Evolutionary conservation across 495 filamentous ascomycete genomes (phyloP).

Genomic region (Penicillium roqueforti): DNA sequence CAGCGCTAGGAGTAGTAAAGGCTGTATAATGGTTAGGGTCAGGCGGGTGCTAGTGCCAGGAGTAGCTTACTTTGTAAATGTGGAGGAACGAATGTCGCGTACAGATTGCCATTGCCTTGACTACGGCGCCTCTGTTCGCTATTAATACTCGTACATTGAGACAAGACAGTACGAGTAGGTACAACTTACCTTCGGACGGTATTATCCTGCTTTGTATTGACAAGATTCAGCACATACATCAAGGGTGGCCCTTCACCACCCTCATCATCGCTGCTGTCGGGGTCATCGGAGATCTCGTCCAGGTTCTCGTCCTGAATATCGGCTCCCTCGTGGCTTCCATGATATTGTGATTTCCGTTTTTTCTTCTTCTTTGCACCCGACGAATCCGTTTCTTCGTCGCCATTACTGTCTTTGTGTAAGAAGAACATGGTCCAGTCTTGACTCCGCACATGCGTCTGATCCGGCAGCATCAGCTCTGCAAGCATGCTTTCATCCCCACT

Average conservation of each 20-base stretch:
- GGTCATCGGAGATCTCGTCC: conserved; percentile 43
- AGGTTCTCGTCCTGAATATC: conserved; percentile 42
- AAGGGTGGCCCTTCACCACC: conserved; percentile 76
- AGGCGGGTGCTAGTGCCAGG: background rate
- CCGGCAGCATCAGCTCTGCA: conserved; percentile 96
- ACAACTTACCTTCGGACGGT: conserved; percentile 66
- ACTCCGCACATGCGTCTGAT: conserved; percentile 90
- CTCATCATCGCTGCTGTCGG: conserved; percentile 55
- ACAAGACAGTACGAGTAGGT: background rate
- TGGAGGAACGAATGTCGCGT: conserved; percentile 97
- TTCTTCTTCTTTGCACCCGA: conserved; percentile 53
- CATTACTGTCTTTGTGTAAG: conserved; percentile 85
- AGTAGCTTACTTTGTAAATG: conserved; percentile 79
- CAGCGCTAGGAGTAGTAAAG: conserved; percentile 86
- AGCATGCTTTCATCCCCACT: conserved; percentile 98
- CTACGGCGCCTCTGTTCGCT: conserved; percentile 71
- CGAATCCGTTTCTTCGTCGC: conserved; percentile 68
- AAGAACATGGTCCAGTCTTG: conserved; percentile 99
- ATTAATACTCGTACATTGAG: background rate
- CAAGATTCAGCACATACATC: conserved; percentile 95
- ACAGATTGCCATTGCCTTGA: conserved; percentile 99
- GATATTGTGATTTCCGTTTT: conserved; percentile 40
- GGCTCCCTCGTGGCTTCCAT: conserved; percentile 51
- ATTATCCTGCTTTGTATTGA: conserved; percentile 96
- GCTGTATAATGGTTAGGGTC: conserved; percentile 48